Conservation (phyloP, 306 rosid genomes). For the Vigna unguiculata region DNA sequence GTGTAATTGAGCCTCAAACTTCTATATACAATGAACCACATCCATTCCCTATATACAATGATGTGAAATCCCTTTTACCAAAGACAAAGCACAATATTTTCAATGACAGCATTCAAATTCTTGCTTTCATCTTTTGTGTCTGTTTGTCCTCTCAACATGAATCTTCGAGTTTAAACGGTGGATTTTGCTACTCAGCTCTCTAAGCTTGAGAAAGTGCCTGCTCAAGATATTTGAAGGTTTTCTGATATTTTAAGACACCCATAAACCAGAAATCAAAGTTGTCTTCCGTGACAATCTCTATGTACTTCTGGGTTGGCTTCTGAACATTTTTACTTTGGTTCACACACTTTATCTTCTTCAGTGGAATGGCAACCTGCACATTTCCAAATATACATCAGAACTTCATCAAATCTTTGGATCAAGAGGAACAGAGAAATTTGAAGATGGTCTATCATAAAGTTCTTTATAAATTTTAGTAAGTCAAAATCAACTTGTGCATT, state of each 20-base stretch:
- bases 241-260: slow-evolving; percentile 44
- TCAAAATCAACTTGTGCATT: neutral
- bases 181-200: neutral
- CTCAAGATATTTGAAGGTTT: slow-evolving; percentile 39
- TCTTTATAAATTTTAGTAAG: neutral
- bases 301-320: slow-evolving; percentile 49
- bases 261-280: slow-evolving; percentile 49
- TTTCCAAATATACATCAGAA: slow-evolving; percentile 15
- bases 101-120: neutral
- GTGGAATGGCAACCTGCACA: slow-evolving; percentile 43
- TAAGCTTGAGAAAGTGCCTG: slow-evolving; percentile 42
- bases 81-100: neutral
- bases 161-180: neutral
- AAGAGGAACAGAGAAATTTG: slow-evolving; percentile 10
- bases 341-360: slow-evolving; percentile 47
- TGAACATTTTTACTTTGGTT: slow-evolving; percentile 47
- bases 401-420: slow-evolving; percentile 8
- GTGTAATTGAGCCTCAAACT: slow-evolving; percentile 20
- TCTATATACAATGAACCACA: neutral
- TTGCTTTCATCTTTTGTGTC: neutral
- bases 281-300: slow-evolving; percentile 44
- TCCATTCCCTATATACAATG: neutral
- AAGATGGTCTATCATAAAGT: neutral
- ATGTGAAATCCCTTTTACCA: neutral
- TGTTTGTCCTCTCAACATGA: slow-evolving; percentile 10